These are phyloP conservation scores for Peribolospora kevripleyi DNA, from an alignment of 768 basidiomycete species.

Conservation along the genomic window DNA sequence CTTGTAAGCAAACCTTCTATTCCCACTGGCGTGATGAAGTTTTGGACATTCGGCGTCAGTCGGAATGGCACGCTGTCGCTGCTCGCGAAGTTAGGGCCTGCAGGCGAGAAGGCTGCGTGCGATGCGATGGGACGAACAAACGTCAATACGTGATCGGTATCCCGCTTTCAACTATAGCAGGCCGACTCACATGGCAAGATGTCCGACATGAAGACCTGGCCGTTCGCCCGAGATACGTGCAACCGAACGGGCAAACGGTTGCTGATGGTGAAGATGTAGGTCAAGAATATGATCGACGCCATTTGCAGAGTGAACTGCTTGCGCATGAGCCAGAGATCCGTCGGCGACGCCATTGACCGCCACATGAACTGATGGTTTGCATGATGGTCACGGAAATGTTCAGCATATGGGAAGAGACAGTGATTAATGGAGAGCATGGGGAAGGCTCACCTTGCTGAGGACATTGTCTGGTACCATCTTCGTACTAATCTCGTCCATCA, in stretches of 20 bases:
- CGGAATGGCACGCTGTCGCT: constrained; percentile 87
- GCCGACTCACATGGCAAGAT: constrained; percentile 44
- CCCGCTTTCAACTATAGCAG: neutral
- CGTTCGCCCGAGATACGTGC: constrained; percentile 69
- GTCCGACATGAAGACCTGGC: constrained; percentile 78
- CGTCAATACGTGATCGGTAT: neutral
- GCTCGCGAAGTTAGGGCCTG: constrained; percentile 42
- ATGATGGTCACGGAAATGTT: neutral
- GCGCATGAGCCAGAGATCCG: constrained; percentile 84
- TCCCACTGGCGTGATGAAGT: constrained; percentile 65
- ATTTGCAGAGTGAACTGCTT: constrained; percentile 86
- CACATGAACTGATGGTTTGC: constrained; percentile 53
- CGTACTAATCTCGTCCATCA: constrained; percentile 59
- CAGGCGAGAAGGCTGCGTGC: constrained; percentile 12
- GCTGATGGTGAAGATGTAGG: constrained; percentile 58
- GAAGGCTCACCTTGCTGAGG: constrained; percentile 41
- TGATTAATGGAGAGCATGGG: neutral
- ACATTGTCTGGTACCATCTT: constrained; percentile 82
- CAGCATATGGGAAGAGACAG: neutral
- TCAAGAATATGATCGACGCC: constrained; percentile 74
- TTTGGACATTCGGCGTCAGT: constrained; percentile 85
- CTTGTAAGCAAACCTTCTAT: constrained; percentile 72
- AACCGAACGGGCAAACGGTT: constrained; percentile 64
- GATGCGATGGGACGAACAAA: neutral
- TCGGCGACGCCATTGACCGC: constrained; percentile 53